A percentile compares a stretch with the other conserved stretches of the same genome.
These are phyloP conservation scores for Leucocoprinus sp. DNA, from an alignment of 768 basidiomycete species.

Conservation along the genomic window DNA sequence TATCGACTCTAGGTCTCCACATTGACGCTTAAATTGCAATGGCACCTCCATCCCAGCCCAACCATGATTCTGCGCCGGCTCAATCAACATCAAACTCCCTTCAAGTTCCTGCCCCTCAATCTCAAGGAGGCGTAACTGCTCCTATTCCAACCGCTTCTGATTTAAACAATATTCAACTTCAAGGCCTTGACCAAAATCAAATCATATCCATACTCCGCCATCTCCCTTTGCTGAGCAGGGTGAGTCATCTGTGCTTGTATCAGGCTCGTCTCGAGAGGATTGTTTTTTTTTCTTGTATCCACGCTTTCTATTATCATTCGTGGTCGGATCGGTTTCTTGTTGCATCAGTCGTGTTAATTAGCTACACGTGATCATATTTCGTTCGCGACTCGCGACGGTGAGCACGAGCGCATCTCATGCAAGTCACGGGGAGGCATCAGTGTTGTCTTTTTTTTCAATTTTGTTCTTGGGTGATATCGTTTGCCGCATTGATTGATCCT, in stretches of 20 bases:
- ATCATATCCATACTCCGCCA: slow-evolving; percentile 52
- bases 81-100: slow-evolving; percentile 24
- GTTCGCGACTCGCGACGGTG: slow-evolving; percentile 22
- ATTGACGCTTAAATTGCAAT: slow-evolving; percentile 15
- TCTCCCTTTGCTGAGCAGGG: slow-evolving; percentile 51
- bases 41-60: slow-evolving; percentile 28
- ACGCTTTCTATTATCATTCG: neutral
- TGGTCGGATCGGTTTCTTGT: neutral
- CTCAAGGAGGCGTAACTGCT: slow-evolving; percentile 18
- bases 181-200: slow-evolving; percentile 44
- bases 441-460: slow-evolving; percentile 9
- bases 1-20: neutral
- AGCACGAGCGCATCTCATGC: slow-evolving; percentile 20
- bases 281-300: neutral
- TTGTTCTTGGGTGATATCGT: slow-evolving; percentile 9
- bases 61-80: slow-evolving; percentile 31
- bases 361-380: slow-evolving; percentile 26
- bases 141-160: slow-evolving; percentile 20
- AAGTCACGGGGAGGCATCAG: slow-evolving; percentile 14
- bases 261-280: neutral
- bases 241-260: slow-evolving; percentile 22
- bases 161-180: slow-evolving; percentile 19
- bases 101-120: slow-evolving; percentile 22
- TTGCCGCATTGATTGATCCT: neutral
- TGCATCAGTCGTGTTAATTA: slow-evolving; percentile 17